These are phyloP conservation scores for Asterella californica DNA, from an alignment of 225 moss, liverwort and hornwort genomes.

Conservation along the genomic window DNA sequence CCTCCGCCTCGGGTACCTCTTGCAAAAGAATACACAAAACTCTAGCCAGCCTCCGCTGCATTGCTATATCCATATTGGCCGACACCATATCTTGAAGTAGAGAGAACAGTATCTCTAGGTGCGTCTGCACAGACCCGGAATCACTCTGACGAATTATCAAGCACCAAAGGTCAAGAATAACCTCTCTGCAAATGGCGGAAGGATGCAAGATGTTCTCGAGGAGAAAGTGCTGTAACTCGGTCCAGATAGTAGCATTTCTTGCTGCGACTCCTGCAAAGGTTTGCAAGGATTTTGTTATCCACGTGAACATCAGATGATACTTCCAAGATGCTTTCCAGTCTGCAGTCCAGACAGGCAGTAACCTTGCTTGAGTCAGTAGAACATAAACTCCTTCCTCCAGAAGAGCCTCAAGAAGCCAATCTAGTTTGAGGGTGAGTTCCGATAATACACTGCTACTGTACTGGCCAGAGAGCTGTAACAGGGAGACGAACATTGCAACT, in stretches of 20 bases:
- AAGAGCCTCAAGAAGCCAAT: constrained; percentile 67
- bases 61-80: constrained; percentile 35
- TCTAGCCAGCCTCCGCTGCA: constrained; percentile 61
- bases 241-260: constrained; percentile 48
- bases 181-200: constrained; percentile 62
- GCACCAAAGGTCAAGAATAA: constrained; percentile 66
- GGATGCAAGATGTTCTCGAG: constrained; percentile 68
- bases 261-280: constrained; percentile 49
- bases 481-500: constrained; percentile 59
- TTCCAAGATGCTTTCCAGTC: constrained; percentile 37
- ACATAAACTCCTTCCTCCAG: constrained; percentile 61
- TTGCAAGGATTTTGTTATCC: constrained; percentile 56
- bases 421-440: constrained; percentile 52
- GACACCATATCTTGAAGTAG: constrained; percentile 53
- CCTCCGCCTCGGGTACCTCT: constrained; percentile 50
- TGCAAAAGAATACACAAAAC: constrained; percentile 57
- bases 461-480: constrained; percentile 50
- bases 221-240: constrained; percentile 60
- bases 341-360: constrained; percentile 39
- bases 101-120: constrained; percentile 52
- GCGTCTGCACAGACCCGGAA: constrained; percentile 43
- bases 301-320: constrained; percentile 69
- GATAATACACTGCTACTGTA: constrained; percentile 43
- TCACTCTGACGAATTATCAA: constrained; percentile 65
- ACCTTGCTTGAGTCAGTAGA: constrained; percentile 48